phyloP scores from a whole-genome alignment of 2,329 filamentous ascomycete genomes.

The Stenocarpella maydis region DNA sequence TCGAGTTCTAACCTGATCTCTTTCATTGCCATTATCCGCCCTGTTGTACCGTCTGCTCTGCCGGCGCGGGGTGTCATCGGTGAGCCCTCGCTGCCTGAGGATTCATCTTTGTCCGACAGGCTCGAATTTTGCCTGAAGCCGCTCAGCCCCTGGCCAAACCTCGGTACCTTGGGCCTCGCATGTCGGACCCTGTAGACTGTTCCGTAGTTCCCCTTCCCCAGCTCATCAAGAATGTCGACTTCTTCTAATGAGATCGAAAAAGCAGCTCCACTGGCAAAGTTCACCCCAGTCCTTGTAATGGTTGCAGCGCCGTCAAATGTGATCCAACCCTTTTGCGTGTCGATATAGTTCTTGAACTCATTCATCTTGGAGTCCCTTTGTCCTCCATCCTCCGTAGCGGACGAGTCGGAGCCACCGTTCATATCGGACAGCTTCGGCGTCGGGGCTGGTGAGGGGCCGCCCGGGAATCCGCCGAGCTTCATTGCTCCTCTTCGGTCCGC shows the following conservation, averaged over 20 bases:
- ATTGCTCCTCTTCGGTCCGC: slow-evolving; percentile 70
- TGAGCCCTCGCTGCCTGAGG: slow-evolving; percentile 42
- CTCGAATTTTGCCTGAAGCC: slow-evolving; percentile 50
- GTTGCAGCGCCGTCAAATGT: slow-evolving; percentile 93
- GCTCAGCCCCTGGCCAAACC: slow-evolving; percentile 66
- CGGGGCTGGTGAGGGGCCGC: slow-evolving; percentile 46
- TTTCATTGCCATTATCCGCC: slow-evolving; percentile 98
- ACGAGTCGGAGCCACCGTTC: slow-evolving; percentile 36
- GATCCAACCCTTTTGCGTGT: slow-evolving; percentile 88
- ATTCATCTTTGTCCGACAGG: slow-evolving; percentile 46
- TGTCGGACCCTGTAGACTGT: slow-evolving; percentile 97
- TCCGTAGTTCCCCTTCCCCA: slow-evolving; percentile 98
- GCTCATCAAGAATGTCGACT: slow-evolving; percentile 89
- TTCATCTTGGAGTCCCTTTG: slow-evolving; percentile 60
- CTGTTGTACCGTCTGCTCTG: slow-evolving; percentile 61
- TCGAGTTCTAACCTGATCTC: slow-evolving; percentile 95
- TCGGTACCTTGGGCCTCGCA: slow-evolving; percentile 67
- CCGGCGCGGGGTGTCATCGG: slow-evolving; percentile 39
- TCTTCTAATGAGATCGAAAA: slow-evolving; percentile 97
- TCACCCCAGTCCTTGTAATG: slow-evolving; percentile 87
- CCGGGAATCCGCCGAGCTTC: slow-evolving; percentile 57
- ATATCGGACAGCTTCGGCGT: slow-evolving; percentile 57
- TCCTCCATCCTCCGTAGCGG: slow-evolving; percentile 46
- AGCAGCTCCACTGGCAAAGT: slow-evolving; percentile 87
- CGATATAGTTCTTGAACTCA: slow-evolving; percentile 80